Evolutionary conservation across 163 green algal genomes (phyloP), one percentile per base, ranked within the genome.

Genomic region (Volvox carteri): DNA sequence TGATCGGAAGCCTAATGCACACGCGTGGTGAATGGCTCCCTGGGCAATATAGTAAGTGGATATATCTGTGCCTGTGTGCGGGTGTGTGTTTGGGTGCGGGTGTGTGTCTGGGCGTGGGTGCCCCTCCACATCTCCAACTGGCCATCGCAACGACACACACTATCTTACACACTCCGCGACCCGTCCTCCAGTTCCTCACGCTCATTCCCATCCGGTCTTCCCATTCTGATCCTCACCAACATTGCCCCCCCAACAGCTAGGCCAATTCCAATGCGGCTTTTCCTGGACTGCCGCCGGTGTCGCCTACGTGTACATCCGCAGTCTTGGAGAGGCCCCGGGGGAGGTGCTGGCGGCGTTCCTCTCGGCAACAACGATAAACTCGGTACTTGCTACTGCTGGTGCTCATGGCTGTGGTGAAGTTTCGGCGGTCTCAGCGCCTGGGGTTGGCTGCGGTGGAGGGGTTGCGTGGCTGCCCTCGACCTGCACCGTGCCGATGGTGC

Each of bases 261-360:
- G 83, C 52, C 50, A 90, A 50, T 92, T 92, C 76, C 65, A 39
- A 5, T 92, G 89, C 76, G 21, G n/a, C 62, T 92, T 85, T 76
- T 58, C 75, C 6, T 92, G 89, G 89, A 88, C 78, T 1, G 44
- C 78, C 5, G 46, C 41, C 25, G 88, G 88, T n/a, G 76, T 48
- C 1, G 76, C 76, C 39, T 80, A 92, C 44, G 84, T 92, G 52
- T 92, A 90, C 65, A 62, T 86, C 28, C 84, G 77, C 42, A 68
- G 35, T 14, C 75, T 85, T 39, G 1, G 9, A 54, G 50, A 76
- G 30, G 84, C 76, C 28, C 84, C 76, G 4, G 3, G 52, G 28
- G 11, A 30, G 37, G 70, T 88, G 68, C 60, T 92, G 74, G 83
- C 88, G 12, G 44, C 86, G 9, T 86, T 87, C 58, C 74, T 90